phyloP scores from a whole-genome alignment of 2,329 filamentous ascomycete genomes.

The Arthrobotrys megalospora region DNA sequence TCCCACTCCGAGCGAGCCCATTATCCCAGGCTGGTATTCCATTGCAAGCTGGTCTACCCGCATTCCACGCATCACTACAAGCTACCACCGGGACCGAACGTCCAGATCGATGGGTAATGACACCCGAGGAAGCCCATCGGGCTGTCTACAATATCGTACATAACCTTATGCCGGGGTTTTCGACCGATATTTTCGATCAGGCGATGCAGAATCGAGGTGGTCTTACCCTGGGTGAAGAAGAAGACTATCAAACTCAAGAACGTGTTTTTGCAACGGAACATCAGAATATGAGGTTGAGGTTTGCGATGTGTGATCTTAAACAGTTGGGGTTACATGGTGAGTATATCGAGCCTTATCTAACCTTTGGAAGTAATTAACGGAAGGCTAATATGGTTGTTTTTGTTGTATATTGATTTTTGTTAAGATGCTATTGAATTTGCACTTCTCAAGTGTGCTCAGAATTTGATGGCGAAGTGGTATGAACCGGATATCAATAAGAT shows the following conservation, averaged over 20 bases:
- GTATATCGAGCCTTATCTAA: no score
- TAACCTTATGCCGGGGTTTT: background rate
- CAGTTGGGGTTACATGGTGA: no score
- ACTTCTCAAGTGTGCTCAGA: background rate
- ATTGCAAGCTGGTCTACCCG: no score
- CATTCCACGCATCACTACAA: background rate
- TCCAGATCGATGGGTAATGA: background rate
- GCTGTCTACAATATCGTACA: background rate
- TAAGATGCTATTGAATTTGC: background rate
- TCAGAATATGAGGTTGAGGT: no score
- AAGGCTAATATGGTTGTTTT: no score
- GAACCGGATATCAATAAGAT: background rate
- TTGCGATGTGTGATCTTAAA: no score
- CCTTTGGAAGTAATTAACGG: no score
- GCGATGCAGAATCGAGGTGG: background rate
- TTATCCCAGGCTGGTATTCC: background rate
- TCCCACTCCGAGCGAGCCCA: background rate
- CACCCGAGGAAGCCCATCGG: background rate
- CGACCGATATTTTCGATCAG: background rate
- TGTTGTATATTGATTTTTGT: background rate
- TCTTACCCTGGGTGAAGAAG: background rate
- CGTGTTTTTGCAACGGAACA: no score
- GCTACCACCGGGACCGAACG: background rate
- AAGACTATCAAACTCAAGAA: no score
- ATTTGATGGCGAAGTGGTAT: background rate